These are phyloP conservation scores for Acacia confusa DNA, from an alignment of 306 rosid genomes.

Conservation along the genomic window DNA sequence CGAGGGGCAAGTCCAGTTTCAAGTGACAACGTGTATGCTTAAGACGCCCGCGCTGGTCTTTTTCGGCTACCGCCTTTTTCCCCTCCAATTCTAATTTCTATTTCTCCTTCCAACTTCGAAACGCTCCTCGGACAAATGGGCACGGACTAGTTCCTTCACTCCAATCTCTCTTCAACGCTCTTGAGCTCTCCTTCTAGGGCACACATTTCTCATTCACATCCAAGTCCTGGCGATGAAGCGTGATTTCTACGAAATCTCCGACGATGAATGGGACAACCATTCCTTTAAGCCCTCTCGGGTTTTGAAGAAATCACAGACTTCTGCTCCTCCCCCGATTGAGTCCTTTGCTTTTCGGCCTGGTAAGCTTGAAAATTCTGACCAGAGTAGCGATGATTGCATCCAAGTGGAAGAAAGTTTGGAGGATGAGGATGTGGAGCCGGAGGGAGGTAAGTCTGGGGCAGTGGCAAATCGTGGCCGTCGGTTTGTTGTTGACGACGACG, in stretches of 20 bases:
- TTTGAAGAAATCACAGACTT: slow-evolving; percentile 41
- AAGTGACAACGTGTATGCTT: background rate
- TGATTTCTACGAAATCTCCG: slow-evolving; percentile 81
- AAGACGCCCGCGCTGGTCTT: slow-evolving; percentile 26
- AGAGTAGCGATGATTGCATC: slow-evolving; percentile 43
- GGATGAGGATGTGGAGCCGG: slow-evolving; percentile 57
- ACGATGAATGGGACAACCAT: slow-evolving; percentile 90
- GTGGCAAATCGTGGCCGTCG: slow-evolving; percentile 61
- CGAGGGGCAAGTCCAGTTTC: background rate
- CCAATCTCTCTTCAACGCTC: background rate
- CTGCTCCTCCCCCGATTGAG: slow-evolving; percentile 71
- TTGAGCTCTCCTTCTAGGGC: slow-evolving; percentile 21
- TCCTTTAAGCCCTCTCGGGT: slow-evolving; percentile 87
- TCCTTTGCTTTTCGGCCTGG: slow-evolving; percentile 59
- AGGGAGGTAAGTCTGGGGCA: slow-evolving; percentile 19
- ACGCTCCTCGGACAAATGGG: background rate
- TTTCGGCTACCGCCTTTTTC: background rate
- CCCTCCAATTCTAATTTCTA: slow-evolving; percentile 9
- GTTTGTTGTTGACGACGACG: slow-evolving; percentile 68
- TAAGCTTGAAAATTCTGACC: slow-evolving; percentile 22
- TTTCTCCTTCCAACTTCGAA: background rate
- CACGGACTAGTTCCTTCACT: background rate
- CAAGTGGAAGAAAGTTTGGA: slow-evolving; percentile 46
- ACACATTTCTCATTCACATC: background rate
- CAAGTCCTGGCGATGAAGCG: slow-evolving; percentile 61